These are phyloP conservation scores for Eimeria maxima DNA, from an alignment of 169 alveolate species.

Conservation along the genomic window DNA sequence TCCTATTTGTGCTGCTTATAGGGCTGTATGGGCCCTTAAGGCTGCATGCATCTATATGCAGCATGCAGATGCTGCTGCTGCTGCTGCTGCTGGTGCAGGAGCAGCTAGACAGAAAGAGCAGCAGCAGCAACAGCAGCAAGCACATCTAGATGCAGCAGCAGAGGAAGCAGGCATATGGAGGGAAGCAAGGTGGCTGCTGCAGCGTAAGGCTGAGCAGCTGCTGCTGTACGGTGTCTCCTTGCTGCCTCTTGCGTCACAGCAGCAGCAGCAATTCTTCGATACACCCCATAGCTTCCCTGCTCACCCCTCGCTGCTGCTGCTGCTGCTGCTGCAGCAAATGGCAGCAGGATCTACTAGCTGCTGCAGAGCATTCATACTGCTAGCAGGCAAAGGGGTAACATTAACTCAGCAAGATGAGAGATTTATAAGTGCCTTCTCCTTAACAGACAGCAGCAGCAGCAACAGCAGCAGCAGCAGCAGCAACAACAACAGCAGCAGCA, in stretches of 20 bases:
- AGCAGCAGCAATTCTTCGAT: constrained; percentile 23
- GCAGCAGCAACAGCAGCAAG: constrained; percentile 40
- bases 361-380: constrained; percentile 37
- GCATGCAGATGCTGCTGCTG: constrained; percentile 64
- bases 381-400: neutral
- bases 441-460: neutral
- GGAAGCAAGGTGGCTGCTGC: constrained; percentile 54
- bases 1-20: neutral
- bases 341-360: constrained; percentile 46
- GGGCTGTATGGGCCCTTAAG: neutral
- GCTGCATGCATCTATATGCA: constrained; percentile 65
- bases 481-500: too few relatives aligned
- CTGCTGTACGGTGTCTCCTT: constrained; percentile 20
- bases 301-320: constrained; percentile 64
- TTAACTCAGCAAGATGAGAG: neutral
- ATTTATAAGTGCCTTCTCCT: neutral
- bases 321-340: constrained; percentile 65
- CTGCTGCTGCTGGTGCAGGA: constrained; percentile 32
- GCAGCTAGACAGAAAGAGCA: constrained; percentile 26
- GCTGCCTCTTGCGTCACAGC: constrained; percentile 57
- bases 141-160: constrained; percentile 44
- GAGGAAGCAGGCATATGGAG: constrained; percentile 39
- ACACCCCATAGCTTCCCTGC: constrained; percentile 45
- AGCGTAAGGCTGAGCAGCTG: constrained; percentile 60
- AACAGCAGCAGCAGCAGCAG: too few relatives aligned